Conservation (phyloP, 2,329 filamentous ascomycete species). For the Helicocarpus griseus region DNA sequence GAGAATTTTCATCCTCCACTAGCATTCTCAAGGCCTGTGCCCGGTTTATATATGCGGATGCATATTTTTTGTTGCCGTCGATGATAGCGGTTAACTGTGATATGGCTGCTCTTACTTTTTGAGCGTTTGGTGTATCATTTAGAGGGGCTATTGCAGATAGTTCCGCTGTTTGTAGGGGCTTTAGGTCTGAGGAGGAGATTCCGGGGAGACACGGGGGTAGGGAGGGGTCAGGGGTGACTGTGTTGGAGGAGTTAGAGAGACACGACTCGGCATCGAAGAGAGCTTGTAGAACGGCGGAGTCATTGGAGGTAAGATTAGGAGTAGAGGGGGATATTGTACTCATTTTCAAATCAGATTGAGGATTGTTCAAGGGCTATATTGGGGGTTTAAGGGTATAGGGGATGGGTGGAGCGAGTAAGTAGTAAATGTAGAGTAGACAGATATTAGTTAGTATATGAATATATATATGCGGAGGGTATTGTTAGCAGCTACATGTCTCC, state of each 20-base stretch:
- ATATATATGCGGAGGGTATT: background rate
- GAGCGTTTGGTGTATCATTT: slow-evolving; percentile 6
- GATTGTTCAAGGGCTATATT: too few species aligned
- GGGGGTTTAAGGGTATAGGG: too few species aligned
- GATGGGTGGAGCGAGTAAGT: too few species aligned
- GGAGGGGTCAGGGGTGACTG: slow-evolving; percentile 20
- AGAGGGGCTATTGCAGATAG: slow-evolving; percentile 31
- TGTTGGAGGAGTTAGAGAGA: slow-evolving; percentile 14
- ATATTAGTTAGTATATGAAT: too few species aligned
- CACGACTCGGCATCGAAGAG: slow-evolving; percentile 39
- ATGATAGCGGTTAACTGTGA: slow-evolving; percentile 35
- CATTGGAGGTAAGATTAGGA: slow-evolving; percentile 32
- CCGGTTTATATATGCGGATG: slow-evolving; percentile 46
- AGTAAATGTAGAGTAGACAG: too few species aligned
- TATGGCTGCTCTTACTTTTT: slow-evolving; percentile 21
- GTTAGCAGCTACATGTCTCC: too few species aligned
- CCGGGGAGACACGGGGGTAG: slow-evolving; percentile 30
- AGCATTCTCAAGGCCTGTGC: slow-evolving; percentile 41
- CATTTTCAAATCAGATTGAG: too few species aligned
- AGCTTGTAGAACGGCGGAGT: slow-evolving; percentile 36
- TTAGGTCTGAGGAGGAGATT: slow-evolving; percentile 29
- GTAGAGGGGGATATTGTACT: slow-evolving; percentile 15
- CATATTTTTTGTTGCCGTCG: slow-evolving; percentile 37
- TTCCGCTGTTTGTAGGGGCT: slow-evolving; percentile 30
- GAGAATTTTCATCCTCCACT: slow-evolving; percentile 19